Percentiles rank a stretch among this genome's conserved stretches.
These are phyloP conservation scores for Rhodotorula sp. DNA, from an alignment of 1,284 basidiomycete species.

Conservation along the genomic window DNA sequence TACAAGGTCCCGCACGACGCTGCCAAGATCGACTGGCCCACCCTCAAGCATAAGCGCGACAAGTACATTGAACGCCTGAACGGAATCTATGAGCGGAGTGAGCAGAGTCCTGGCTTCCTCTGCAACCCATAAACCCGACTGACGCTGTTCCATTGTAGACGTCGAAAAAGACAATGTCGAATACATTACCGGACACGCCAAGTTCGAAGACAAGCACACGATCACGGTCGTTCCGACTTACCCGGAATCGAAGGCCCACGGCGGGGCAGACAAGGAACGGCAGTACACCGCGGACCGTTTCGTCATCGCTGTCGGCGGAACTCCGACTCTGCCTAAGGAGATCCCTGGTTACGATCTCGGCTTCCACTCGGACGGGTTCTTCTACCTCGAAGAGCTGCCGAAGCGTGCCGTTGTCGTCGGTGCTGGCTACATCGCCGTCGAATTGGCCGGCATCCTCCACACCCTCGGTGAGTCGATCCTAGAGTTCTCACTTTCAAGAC, in stretches of 20 bases:
- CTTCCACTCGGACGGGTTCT: constrained; percentile 94
- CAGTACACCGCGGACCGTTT: constrained; percentile 62
- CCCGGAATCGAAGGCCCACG: constrained; percentile 37
- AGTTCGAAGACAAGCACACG: constrained; percentile 55
- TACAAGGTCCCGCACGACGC: constrained; percentile 57
- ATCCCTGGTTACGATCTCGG: constrained; percentile 89
- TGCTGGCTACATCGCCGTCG: constrained; percentile 96
- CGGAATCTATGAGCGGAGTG: constrained; percentile 67
- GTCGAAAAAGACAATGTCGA: constrained; percentile 86
- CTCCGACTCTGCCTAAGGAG: constrained; percentile 77
- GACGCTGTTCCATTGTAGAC: constrained; percentile 55
- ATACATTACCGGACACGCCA: constrained; percentile 76
- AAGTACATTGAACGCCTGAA: constrained; percentile 90
- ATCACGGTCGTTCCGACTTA: constrained; percentile 42
- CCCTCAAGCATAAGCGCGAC: constrained; percentile 91
- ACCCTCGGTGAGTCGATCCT: constrained; percentile 48
- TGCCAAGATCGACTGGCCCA: constrained; percentile 73
- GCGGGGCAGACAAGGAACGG: constrained; percentile 39
- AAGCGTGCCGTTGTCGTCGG: constrained; percentile 91
- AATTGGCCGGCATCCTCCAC: constrained; percentile 80
- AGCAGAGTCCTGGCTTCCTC: neutral
- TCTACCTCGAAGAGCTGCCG: constrained; percentile 84
- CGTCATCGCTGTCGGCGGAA: constrained; percentile 81
- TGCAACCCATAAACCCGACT: no score
- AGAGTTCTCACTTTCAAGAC: neutral